These are phyloP conservation scores for Dicorynia guianensis DNA, from an alignment of 306 rosid genomes.

Conservation along the genomic window DNA sequence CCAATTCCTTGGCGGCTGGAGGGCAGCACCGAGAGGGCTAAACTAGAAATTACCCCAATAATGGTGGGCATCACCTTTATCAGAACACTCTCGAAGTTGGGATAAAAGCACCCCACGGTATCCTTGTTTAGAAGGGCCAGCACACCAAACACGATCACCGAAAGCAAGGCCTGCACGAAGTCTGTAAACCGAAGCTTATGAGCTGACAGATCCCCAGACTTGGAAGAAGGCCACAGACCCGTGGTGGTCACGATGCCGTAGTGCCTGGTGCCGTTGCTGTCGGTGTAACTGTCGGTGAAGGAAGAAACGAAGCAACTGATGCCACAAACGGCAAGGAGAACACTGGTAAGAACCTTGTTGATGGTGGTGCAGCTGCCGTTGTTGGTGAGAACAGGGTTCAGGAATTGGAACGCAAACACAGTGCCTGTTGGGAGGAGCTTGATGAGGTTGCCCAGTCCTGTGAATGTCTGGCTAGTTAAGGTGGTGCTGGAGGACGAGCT, in stretches of 20 bases:
- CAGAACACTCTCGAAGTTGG: slow-evolving; percentile 54
- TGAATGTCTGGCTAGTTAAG: too few species aligned
- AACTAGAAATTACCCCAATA: slow-evolving; percentile 61
- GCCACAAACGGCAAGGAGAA: slow-evolving; percentile 52
- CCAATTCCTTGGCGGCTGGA: slow-evolving; percentile 85
- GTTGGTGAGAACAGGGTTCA: slow-evolving; percentile 72
- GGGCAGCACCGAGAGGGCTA: slow-evolving; percentile 60
- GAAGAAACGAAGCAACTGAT: slow-evolving; percentile 61
- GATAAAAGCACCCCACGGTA: slow-evolving; percentile 70
- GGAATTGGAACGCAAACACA: slow-evolving; percentile 70
- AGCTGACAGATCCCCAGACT: slow-evolving; percentile 44
- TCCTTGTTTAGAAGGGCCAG: slow-evolving; percentile 64
- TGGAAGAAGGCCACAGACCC: slow-evolving; percentile 72
- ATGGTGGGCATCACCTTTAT: slow-evolving; percentile 62
- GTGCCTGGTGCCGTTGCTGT: slow-evolving; percentile 53
- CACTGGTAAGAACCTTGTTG: slow-evolving; percentile 54
- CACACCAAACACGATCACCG: slow-evolving; percentile 61
- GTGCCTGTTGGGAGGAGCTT: slow-evolving; percentile 87
- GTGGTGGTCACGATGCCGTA: slow-evolving; percentile 59
- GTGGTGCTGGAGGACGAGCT: too few species aligned
- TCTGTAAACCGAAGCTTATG: slow-evolving; percentile 64
- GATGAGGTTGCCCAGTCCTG: slow-evolving; percentile 64
- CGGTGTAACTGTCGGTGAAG: slow-evolving; percentile 80
- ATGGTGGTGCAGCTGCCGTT: slow-evolving; percentile 57
- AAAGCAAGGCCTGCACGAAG: slow-evolving; percentile 68